These are phyloP conservation scores for Sugiyamaella neomexicana DNA, from an alignment of 1,139 yeast species.

Conservation along the genomic window DNA sequence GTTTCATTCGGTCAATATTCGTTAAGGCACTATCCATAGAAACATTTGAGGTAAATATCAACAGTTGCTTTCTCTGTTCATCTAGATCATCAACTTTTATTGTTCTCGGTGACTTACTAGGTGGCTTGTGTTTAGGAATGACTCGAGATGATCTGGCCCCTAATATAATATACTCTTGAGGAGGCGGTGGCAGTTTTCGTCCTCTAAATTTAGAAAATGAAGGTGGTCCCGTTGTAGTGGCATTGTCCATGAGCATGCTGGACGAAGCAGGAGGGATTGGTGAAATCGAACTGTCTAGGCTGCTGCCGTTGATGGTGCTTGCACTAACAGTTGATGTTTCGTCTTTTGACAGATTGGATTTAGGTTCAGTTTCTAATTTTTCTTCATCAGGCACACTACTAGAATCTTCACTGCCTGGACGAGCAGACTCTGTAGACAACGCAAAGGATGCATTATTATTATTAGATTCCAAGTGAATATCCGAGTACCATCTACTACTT, in stretches of 20 bases:
- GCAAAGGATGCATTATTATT: neutral
- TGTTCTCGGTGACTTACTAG: constrained; percentile 2
- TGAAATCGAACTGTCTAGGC: neutral
- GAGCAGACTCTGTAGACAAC: neutral
- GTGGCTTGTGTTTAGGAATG: constrained; percentile 29
- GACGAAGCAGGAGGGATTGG: neutral
- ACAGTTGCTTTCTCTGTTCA: constrained; percentile 36
- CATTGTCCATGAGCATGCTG: neutral
- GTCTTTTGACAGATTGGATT: neutral
- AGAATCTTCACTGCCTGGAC: neutral
- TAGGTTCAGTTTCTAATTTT: neutral
- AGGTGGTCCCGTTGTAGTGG: neutral
- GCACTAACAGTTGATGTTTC: neutral
- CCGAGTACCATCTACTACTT: constrained; percentile 1
- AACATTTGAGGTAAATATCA: constrained; percentile 39
- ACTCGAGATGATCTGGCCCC: constrained; percentile 34
- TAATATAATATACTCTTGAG: constrained; percentile 31
- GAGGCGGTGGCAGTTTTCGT: constrained; percentile 19
- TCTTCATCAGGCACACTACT: neutral
- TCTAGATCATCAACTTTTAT: constrained; percentile 30
- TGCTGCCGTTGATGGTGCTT: neutral
- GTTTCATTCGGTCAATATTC: constrained; percentile 40
- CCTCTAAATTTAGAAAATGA: constrained; percentile 16
- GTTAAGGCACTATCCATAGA: constrained; percentile 35
- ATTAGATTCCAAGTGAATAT: neutral